Evolutionary conservation across 345 rosid species (phyloP).

Genomic region (Eucalyptus leucophloia): DNA sequence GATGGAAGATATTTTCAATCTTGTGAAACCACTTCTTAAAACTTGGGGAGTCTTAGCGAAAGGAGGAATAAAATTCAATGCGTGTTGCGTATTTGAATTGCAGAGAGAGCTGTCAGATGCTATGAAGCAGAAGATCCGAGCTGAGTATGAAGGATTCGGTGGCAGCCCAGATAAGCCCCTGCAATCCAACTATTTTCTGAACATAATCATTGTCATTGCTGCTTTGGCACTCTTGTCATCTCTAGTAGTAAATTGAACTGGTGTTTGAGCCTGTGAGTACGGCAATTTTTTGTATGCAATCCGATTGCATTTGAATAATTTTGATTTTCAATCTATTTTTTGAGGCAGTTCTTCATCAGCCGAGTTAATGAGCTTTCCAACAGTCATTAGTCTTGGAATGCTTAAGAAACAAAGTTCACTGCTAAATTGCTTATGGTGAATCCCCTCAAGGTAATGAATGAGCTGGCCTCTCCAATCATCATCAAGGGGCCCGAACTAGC

Average conservation of each 20-base stretch:
- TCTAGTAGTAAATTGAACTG: conserved; percentile 37
- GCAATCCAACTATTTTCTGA: conserved; percentile 68
- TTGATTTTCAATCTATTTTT: not conserved
- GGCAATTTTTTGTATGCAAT: not conserved
- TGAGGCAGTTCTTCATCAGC: not conserved
- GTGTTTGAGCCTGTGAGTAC: not conserved
- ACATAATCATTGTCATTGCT: conserved; percentile 59
- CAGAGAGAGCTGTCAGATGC: conserved; percentile 78
- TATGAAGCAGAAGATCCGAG: conserved; percentile 89
- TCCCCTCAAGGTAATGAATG: not conserved
- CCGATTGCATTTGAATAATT: not conserved
- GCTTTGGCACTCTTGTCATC: conserved; percentile 60
- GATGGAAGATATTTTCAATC: conserved; percentile 31
- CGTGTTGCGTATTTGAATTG: conserved; percentile 38
- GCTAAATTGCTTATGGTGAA: not conserved
- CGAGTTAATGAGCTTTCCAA: not conserved
- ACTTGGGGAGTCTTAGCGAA: conserved; percentile 14
- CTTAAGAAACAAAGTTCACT: not conserved
- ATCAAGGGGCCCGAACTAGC: not conserved
- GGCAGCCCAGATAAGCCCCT: conserved; percentile 84
- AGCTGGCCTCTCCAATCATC: not conserved
- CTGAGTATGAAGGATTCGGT: conserved; percentile 72
- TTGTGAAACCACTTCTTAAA: conserved; percentile 13
- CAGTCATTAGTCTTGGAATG: not conserved
- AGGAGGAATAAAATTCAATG: conserved; percentile 36